These are phyloP conservation scores for Botryococcus braunii DNA, from an alignment of 163 green algal species.

Conservation along the genomic window DNA sequence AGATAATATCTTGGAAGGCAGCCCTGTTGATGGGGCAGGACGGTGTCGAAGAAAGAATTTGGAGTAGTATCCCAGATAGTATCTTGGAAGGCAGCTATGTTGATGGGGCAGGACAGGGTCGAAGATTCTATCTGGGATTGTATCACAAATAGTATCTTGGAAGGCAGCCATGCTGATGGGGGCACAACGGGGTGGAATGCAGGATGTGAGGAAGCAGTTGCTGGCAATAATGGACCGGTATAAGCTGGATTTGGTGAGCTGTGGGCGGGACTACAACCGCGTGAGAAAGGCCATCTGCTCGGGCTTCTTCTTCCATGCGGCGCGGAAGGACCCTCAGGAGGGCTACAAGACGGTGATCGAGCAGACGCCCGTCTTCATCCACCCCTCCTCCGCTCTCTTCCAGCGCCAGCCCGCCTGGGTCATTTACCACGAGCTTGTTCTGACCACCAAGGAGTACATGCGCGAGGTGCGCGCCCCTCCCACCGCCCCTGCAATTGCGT, in stretches of 20 bases:
- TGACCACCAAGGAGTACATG: conserved; percentile 98
- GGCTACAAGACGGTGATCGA: conserved; percentile 91
- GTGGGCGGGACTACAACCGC: conserved; percentile 58
- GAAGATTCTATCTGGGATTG: too few relatives aligned
- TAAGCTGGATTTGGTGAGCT: conserved; percentile 82
- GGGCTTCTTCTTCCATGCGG: conserved; percentile 97
- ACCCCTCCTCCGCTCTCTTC: conserved; percentile 84
- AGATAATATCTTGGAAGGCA: too few relatives aligned
- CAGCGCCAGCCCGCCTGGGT: conserved; percentile 92
- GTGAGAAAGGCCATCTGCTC: conserved; percentile 85
- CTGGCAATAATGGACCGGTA: conserved; percentile 98
- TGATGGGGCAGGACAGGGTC: too few relatives aligned
- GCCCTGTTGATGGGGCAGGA: too few relatives aligned
- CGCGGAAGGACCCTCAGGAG: conserved; percentile 85
- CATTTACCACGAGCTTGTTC: conserved; percentile 93
- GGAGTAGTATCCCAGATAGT: too few relatives aligned
- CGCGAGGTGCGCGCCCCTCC: too few relatives aligned
- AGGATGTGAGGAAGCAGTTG: conserved; percentile 99
- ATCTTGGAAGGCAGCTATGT: too few relatives aligned
- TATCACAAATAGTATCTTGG: too few relatives aligned
- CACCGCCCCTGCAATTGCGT: too few relatives aligned
- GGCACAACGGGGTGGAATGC: conserved; percentile 17
- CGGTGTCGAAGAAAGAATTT: too few relatives aligned
- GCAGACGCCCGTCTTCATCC: conserved; percentile 96
- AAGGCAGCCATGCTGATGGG: too few relatives aligned